phyloP scores from a whole-genome alignment of 164 flowering plant species.

The Piper betle region DNA sequence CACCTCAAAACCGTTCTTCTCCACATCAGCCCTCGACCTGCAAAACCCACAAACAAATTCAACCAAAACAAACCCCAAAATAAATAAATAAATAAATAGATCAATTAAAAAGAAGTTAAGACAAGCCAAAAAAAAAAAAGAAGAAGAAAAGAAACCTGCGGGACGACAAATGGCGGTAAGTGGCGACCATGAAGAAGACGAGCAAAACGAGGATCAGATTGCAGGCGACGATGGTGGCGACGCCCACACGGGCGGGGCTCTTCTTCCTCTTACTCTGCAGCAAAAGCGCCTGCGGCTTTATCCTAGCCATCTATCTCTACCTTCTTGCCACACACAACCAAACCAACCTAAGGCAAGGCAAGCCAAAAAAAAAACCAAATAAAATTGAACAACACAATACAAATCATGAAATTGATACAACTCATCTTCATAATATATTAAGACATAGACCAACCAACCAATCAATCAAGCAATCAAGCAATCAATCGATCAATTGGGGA shows the following conservation, averaged over 20 bases:
- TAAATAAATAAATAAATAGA: too few species aligned
- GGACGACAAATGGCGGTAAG: slow-evolving; percentile 50
- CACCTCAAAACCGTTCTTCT: slow-evolving; percentile 23
- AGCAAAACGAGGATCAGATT: slow-evolving; percentile 35
- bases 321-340: background rate
- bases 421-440: too few species aligned
- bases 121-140: background rate
- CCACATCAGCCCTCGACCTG: slow-evolving; percentile 28
- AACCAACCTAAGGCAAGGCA: background rate
- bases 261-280: slow-evolving; percentile 84
- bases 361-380: background rate
- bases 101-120: background rate
- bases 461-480: too few species aligned
- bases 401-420: too few species aligned
- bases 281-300: slow-evolving; percentile 69
- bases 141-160: slow-evolving; percentile 28
- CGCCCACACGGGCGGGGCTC: slow-evolving; percentile 48
- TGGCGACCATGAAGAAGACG: slow-evolving; percentile 42
- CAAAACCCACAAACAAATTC: background rate
- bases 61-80: too few species aligned
- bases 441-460: too few species aligned
- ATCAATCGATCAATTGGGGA: too few species aligned
- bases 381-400: too few species aligned
- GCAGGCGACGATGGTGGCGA: slow-evolving; percentile 42
- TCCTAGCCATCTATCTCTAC: slow-evolving; percentile 46